Conservation (phyloP, 306 rosid species). For the Inga leiocalycina region DNA sequence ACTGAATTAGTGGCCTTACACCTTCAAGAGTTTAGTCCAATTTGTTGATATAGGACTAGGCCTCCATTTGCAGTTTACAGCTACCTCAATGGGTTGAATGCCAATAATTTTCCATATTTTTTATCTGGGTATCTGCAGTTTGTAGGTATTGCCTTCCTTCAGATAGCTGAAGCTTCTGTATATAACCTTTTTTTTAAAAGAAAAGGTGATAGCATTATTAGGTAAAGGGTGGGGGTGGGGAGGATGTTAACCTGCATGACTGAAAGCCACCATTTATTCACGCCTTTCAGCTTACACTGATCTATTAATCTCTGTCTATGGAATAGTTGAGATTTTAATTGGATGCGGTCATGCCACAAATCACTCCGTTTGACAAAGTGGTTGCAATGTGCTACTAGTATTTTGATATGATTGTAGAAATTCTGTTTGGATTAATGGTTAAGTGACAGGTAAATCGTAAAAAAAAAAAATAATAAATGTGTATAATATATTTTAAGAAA, state of each 20-base stretch:
- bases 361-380: background rate
- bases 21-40: slow-evolving; percentile 48
- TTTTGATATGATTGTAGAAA: background rate
- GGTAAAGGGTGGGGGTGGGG: background rate
- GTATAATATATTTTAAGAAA: too few species aligned
- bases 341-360: background rate
- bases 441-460: too few species aligned
- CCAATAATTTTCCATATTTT: slow-evolving; percentile 30
- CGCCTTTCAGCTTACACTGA: background rate
- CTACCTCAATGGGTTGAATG: slow-evolving; percentile 41
- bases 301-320: background rate
- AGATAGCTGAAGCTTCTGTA: slow-evolving; percentile 47
- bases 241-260: background rate
- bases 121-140: slow-evolving; percentile 41
- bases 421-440: background rate
- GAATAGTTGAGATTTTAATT: background rate
- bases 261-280: background rate
- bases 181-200: slow-evolving; percentile 16
- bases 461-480: too few species aligned
- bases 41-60: slow-evolving; percentile 57
- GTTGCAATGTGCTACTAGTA: background rate
- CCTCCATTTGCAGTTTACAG: slow-evolving; percentile 46
- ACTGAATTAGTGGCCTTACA: slow-evolving; percentile 38
- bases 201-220: background rate
- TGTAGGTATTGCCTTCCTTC: slow-evolving; percentile 40